Evolutionary conservation across 2,329 filamentous ascomycete species (phyloP).

Genomic region (Aspergillus novofumigatus): DNA sequence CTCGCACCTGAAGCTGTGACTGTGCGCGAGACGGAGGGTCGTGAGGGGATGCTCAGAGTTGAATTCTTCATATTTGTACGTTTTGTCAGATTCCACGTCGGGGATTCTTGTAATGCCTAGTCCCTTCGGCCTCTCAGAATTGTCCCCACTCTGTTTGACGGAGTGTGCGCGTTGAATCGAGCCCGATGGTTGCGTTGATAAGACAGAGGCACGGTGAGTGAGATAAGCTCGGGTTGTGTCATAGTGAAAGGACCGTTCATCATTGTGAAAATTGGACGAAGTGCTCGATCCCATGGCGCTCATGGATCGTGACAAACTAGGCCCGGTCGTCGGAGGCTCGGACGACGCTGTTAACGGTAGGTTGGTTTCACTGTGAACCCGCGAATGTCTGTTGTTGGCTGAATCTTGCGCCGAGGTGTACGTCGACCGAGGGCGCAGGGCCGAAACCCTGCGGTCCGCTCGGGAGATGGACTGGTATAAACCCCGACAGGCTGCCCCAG

Average conservation of each 20-base stretch:
- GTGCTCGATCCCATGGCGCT: conserved; percentile 51
- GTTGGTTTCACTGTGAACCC: conserved; percentile 60
- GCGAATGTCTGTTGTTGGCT: conserved; percentile 50
- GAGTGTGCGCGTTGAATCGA: conserved; percentile 6
- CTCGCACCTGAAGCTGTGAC: conserved; percentile 69
- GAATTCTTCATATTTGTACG: conserved; percentile 29
- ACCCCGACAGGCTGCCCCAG: conserved; percentile 39
- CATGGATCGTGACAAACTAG: conserved; percentile 54
- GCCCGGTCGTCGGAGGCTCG: conserved; percentile 26
- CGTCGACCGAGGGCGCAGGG: conserved; percentile 40
- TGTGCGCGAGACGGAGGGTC: conserved; percentile 59
- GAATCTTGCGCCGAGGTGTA: conserved; percentile 31
- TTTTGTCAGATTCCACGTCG: conserved; percentile 20
- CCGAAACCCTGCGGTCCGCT: conserved; percentile 41
- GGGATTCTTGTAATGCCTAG: conserved; percentile 26
- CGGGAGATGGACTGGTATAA: conserved; percentile 41
- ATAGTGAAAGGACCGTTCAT: conserved; percentile 32
- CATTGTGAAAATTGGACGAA: conserved; percentile 26
- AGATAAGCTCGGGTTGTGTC: conserved; percentile 28
- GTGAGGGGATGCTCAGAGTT: conserved; percentile 33
- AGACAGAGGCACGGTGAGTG: conserved; percentile 35
- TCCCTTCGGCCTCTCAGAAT: conserved; percentile 20
- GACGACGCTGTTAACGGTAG: conserved; percentile 41
- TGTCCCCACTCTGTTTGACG: conserved; percentile 10
- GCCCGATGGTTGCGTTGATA: conserved; percentile 31